phyloP scores from a whole-genome alignment of 2,329 filamentous ascomycete genomes.

The Rugonectria rugulosa region DNA sequence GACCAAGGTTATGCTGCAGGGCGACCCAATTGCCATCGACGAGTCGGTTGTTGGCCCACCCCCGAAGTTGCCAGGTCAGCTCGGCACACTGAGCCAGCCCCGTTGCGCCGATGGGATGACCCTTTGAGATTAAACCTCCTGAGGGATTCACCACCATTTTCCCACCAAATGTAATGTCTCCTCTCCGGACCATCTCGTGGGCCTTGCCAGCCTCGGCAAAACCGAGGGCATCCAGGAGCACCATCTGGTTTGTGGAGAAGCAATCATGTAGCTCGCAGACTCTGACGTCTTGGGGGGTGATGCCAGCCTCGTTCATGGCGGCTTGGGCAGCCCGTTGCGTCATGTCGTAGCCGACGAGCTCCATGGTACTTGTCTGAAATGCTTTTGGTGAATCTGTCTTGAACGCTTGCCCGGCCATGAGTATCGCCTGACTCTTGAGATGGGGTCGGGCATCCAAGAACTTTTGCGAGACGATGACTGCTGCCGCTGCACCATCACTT shows the following conservation, averaged over 20 bases:
- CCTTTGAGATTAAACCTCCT: slow-evolving; percentile 42
- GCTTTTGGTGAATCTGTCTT: slow-evolving; percentile 7
- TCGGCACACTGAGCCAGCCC: slow-evolving; percentile 42
- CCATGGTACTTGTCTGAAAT: slow-evolving; percentile 30
- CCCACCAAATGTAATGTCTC: slow-evolving; percentile 18
- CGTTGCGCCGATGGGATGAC: slow-evolving; percentile 41
- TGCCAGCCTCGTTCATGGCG: slow-evolving; percentile 32
- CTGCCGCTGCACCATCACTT: slow-evolving; percentile 88
- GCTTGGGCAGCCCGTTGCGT: slow-evolving; percentile 31
- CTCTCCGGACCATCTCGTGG: slow-evolving; percentile 13
- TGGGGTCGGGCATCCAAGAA: slow-evolving; percentile 89
- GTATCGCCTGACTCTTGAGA: slow-evolving; percentile 78
- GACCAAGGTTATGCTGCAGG: slow-evolving; percentile 41
- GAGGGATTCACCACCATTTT: slow-evolving; percentile 37
- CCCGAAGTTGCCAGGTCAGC: slow-evolving; percentile 41
- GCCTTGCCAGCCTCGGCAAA: slow-evolving; percentile 32
- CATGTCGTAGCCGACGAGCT: slow-evolving; percentile 42
- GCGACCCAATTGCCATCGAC: slow-evolving; percentile 24
- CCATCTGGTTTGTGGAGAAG: slow-evolving; percentile 40
- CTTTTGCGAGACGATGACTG: slow-evolving; percentile 84
- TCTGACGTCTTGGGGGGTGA: slow-evolving; percentile 26
- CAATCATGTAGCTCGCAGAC: slow-evolving; percentile 42
- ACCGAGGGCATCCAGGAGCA: slow-evolving; percentile 35
- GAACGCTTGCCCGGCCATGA: slow-evolving; percentile 11
- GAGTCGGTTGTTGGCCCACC: slow-evolving; percentile 40